Evolutionary conservation across 169 alveolate genomes (phyloP).

Genomic region (Eimeria falciformis): DNA sequence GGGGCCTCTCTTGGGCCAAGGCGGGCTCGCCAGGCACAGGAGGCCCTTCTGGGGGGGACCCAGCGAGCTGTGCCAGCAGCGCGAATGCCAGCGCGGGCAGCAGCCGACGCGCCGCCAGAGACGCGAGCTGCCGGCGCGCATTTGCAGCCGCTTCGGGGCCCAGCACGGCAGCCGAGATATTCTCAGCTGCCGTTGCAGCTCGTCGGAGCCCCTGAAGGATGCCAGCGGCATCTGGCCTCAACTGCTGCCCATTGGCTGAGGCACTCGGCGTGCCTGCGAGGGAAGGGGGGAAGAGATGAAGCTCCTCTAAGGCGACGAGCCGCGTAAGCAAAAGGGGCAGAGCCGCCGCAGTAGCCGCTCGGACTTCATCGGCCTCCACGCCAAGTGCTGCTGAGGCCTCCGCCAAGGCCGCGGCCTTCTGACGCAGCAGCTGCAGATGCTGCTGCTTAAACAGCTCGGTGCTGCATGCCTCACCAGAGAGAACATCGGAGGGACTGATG

Average conservation of each 20-base stretch:
- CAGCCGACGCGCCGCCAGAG: neutral
- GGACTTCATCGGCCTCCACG: neutral
- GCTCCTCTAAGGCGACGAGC: neutral
- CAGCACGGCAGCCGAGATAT: neutral
- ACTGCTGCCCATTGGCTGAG: too few species aligned
- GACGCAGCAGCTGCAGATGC: conserved; percentile 28
- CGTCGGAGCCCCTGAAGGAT: neutral
- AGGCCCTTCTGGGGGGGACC: too few species aligned
- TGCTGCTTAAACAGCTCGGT: neutral
- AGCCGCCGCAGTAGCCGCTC: conserved; percentile 11
- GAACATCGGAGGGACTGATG: neutral
- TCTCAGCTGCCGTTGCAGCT: neutral
- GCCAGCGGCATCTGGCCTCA: neutral
- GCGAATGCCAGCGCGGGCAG: neutral
- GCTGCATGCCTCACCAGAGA: neutral
- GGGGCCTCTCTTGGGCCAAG: too few species aligned
- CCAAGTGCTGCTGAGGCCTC: conserved; percentile 29
- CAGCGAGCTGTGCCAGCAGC: too few species aligned
- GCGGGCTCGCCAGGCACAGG: too few species aligned
- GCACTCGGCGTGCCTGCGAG: neutral
- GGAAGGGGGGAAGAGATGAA: neutral
- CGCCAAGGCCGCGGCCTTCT: conserved; percentile 19
- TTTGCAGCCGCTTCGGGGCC: conserved; percentile 34
- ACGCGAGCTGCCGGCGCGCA: neutral
- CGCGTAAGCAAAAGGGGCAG: conserved; percentile 31